phyloP scores from a whole-genome alignment of 306 rosid species.

The Dryas drummondii region DNA sequence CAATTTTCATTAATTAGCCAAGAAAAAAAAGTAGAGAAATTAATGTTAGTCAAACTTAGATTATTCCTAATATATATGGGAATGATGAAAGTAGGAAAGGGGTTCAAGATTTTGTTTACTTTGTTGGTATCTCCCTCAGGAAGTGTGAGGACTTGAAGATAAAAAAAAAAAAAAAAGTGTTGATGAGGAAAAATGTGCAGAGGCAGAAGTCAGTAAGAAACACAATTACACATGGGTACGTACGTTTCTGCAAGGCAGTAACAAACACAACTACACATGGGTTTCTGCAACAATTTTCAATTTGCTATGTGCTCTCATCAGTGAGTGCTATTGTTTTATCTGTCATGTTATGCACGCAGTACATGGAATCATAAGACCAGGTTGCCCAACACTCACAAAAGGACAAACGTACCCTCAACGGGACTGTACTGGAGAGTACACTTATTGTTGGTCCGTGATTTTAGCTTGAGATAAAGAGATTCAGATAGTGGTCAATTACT shows the following conservation, averaged over 20 bases:
- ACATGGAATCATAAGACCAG: constrained; percentile 41
- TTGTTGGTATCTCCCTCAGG: not conserved
- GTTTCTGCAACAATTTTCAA: constrained; percentile 33
- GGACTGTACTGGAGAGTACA: constrained; percentile 59
- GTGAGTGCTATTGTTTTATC: constrained; percentile 19
- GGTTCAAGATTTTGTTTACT: not conserved
- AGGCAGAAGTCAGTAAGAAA: not conserved
- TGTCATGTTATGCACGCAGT: constrained; percentile 15
- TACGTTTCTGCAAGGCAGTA: constrained; percentile 26
- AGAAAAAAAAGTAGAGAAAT: too few relatives aligned
- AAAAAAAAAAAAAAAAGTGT: not conserved
- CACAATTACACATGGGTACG: constrained; percentile 3
- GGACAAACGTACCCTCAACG: constrained; percentile 42
- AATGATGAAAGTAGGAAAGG: not conserved
- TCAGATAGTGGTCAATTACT: too few relatives aligned
- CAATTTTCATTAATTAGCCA: too few relatives aligned
- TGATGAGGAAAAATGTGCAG: not conserved
- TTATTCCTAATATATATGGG: not conserved
- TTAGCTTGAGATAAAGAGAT: constrained; percentile 4
- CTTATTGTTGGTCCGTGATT: constrained; percentile 52
- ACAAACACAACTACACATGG: constrained; percentile 15
- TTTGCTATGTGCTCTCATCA: constrained; percentile 8
- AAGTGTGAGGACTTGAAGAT: not conserved
- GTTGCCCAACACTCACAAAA: constrained; percentile 41
- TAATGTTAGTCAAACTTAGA: too few relatives aligned